Percentiles rank a stretch among this genome's conserved stretches.
phyloP scores from a whole-genome alignment of 805 yeast genomes.

The Nakazawaea ishiwadae region DNA sequence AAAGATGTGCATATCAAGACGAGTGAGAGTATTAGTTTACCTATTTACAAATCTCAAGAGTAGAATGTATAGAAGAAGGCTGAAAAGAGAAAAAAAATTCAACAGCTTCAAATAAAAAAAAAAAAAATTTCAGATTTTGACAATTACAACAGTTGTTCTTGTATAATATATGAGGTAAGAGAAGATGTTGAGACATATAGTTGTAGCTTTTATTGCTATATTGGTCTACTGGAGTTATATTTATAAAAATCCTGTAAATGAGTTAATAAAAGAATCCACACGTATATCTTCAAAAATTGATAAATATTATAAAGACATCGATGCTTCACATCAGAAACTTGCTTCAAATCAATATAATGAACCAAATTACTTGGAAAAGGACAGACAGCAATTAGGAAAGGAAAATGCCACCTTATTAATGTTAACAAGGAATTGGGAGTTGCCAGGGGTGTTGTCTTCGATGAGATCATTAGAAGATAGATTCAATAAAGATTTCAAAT shows the following conservation, averaged over 20 bases:
- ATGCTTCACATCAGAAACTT: conserved; percentile 26
- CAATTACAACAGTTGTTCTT: no score
- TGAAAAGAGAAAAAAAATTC: no score
- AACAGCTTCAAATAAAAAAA: no score
- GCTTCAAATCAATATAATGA: conserved; percentile 34
- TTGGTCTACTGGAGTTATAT: neutral
- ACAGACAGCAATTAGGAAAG: conserved; percentile 36
- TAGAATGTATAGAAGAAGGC: no score
- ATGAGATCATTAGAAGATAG: conserved; percentile 78
- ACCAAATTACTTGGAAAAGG: conserved; percentile 22
- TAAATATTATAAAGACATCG: neutral
- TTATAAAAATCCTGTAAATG: neutral
- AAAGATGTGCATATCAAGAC: conserved; percentile 58
- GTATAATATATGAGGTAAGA: no score
- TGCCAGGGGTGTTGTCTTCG: conserved; percentile 65
- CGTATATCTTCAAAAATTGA: neutral
- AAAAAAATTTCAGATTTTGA: no score
- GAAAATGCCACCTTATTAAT: conserved; percentile 87
- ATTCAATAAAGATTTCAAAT: conserved; percentile 60
- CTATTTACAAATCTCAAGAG: conserved; percentile 33
- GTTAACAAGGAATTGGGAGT: conserved; percentile 81
- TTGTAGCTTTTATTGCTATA: neutral
- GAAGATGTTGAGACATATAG: conserved; percentile 9
- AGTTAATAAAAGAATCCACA: neutral
- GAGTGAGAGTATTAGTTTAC: conserved; percentile 61